phyloP scores from a whole-genome alignment of 805 yeast species.

The Scheffersomyces lignosus region DNA sequence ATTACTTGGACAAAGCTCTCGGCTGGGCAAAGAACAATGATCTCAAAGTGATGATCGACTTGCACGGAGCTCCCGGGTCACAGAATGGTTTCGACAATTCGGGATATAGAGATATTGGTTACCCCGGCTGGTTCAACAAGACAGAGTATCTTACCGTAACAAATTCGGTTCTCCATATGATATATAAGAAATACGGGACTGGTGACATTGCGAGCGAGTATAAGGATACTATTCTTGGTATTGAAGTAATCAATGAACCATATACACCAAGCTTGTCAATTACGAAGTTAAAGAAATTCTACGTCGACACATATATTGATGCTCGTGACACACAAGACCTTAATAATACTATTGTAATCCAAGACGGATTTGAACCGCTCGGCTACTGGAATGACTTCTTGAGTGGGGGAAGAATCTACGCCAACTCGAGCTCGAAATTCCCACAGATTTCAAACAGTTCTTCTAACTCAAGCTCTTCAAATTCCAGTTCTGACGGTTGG shows the following conservation, averaged over 20 bases:
- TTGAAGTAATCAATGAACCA: conserved; percentile 44
- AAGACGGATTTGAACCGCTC: conserved; percentile 61
- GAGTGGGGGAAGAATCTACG: conserved; percentile 16
- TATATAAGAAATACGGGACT: conserved; percentile 37
- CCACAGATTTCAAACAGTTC: too few relatives aligned
- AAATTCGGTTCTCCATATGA: conserved; percentile 30
- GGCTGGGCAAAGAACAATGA: conserved; percentile 64
- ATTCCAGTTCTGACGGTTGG: conserved; percentile 2
- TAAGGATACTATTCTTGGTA: conserved; percentile 37
- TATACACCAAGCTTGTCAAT: conserved; percentile 24
- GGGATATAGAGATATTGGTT: conserved; percentile 54
- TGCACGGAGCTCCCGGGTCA: conserved; percentile 83
- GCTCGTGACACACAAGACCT: conserved; percentile 28
- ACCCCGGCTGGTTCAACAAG: conserved; percentile 36
- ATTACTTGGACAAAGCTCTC: conserved; percentile 62
- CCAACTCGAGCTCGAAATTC: conserved; percentile 6
- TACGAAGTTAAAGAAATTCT: conserved; percentile 25
- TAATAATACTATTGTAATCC: conserved; percentile 52
- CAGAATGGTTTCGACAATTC: conserved; percentile 87
- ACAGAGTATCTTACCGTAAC: conserved; percentile 30
- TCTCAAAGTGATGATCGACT: conserved; percentile 69
- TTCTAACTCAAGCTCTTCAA: neutral
- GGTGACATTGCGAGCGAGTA: conserved; percentile 18
- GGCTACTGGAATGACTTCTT: conserved; percentile 57
- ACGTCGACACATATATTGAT: conserved; percentile 29